Base-by-base conservation (phyloP, 228 moss, liverwort and hornwort species). In the Sphagnum fallax region DNA sequence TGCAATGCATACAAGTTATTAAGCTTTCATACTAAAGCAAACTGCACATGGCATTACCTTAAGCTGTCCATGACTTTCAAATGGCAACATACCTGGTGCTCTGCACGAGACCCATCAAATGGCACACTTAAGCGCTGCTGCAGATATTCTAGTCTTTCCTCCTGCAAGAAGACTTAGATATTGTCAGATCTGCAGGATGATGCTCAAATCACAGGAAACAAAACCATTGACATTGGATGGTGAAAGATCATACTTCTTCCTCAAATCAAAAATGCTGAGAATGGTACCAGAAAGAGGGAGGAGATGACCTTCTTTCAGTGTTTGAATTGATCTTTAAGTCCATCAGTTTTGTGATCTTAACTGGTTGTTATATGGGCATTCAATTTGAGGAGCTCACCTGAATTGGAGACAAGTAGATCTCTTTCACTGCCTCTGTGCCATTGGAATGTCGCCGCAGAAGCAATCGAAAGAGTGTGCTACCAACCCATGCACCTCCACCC, bases 401-500 rank as follows among this genome's bases (percentile, higher is more conserved):
- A 60, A 80, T 57, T 15, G 84, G 66, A 51, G 80, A 79, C 48
- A 88, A 52, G 59, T 76, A 71, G 52, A 63, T 47, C 47, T 76
- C 63, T 32, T 32, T 32, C 11, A 64, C 63, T 66, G 73, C 51
- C 62, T 82, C 82, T 71, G 64, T 65, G 77, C 55, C 61, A 69
- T n/a, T 66, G 51, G 62, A 52, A n/a, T 71, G 77, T 16, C 79
- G 80, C 51, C 82, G 77, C 72, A 82, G 78, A 63, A 87, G 68
- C 16, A 73, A 82, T 47, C 88, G 84, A 64, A 84, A 84, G 62
- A 88, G 67, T 9, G 82, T 84, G 68, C 69, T 82, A 57, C 88
- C 88, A 68, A 88, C 58, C 57, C 84, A 68, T 60, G 84, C 82
- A 62, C 84, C 84, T 51, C 84, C 82, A 63, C 88, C 88, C 8